Evolutionary conservation across 2,329 filamentous ascomycete species (phyloP).

Genomic region (Diaporthe vaccinii): DNA sequence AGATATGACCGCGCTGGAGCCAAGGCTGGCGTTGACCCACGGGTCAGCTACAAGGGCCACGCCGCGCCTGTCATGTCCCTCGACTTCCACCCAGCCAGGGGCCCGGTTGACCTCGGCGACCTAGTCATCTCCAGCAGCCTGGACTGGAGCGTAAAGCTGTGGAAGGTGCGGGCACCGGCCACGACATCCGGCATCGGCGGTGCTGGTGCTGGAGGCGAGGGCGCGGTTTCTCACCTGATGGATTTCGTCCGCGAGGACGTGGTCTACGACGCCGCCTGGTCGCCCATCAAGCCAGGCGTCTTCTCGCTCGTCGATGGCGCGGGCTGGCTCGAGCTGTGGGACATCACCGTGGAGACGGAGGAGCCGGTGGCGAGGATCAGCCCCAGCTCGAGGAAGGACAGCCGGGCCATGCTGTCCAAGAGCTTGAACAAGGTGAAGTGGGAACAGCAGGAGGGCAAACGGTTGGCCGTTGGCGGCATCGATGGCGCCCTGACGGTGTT

Average conservation of each 20-base stretch:
- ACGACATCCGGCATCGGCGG: slow-evolving; percentile 72
- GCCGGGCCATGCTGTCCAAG: slow-evolving; percentile 79
- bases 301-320: slow-evolving; percentile 96
- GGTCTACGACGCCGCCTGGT: slow-evolving; percentile 97
- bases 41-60: slow-evolving; percentile 90
- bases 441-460: slow-evolving; percentile 90
- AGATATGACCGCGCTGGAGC: slow-evolving; percentile 97
- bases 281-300: slow-evolving; percentile 91
- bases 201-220: slow-evolving; percentile 56
- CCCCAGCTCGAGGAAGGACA: slow-evolving; percentile 75
- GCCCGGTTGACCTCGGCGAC: slow-evolving; percentile 94
- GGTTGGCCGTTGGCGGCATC: slow-evolving; percentile 90
- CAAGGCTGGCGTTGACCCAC: slow-evolving; percentile 93
- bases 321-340: slow-evolving; percentile 94
- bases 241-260: slow-evolving; percentile 96
- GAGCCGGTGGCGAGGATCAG: slow-evolving; percentile 87
- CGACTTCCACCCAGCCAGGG: slow-evolving; percentile 92
- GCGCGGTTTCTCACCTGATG: slow-evolving; percentile 78
- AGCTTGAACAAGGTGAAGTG: slow-evolving; percentile 95
- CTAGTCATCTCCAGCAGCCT: slow-evolving; percentile 91
- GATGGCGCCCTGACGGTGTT: slow-evolving; percentile 93
- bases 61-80: slow-evolving; percentile 96
- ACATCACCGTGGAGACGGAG: slow-evolving; percentile 91
- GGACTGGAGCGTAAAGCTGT: slow-evolving; percentile 97
- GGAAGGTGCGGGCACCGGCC: slow-evolving; percentile 89